Base-by-base conservation (phyloP, 257 asterid species). In the Datura wrightii region DNA sequence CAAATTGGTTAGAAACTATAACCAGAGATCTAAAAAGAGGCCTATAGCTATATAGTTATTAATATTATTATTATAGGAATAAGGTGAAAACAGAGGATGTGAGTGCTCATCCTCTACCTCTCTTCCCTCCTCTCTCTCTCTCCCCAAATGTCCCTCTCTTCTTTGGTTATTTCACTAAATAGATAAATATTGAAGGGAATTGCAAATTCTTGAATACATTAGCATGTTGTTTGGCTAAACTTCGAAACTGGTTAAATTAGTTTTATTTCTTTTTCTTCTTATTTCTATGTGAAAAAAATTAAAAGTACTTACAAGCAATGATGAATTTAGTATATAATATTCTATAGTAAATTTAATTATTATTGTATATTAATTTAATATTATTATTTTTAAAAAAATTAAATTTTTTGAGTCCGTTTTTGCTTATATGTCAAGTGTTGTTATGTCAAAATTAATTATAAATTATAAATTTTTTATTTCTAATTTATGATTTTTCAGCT, bases 1-100 rank as follows among this genome's bases (percentile, higher is more conserved):
- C 56, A 70, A 59, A 70, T 71, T 59, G 53, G 37, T 19, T 48
- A 71, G 59, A 74, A 74, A 48, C 19, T 19, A 72, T 19, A 66
- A 54, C 3, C 19, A 42, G 67, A 70, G 82, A 83, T 83, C 85
- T 83, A 42, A 83, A 54, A 72, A 54, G 66, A 59, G 53, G 34
- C 5, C 8, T 82, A 81, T 82, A 67, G 18, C 5, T 82, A 63
- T 50, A 63, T 63, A 69, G 24, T 46, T 42, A 42, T 59, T 76
- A 79, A 5, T 39, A 19, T 10, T 81, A 55, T 19, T 46, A 62
- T 10, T 59, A 69, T 74, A 46, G 71, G 74, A 60, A 82, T 69
- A 63, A 55, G 82, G 50, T 78, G 58, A 74, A 74, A 84, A 84
- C 86, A 41, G 86, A 74, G 86, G 86, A 59, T 59, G 81, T 58